These are phyloP conservation scores for Fusarium ramigenum DNA, from an alignment of 2,329 filamentous ascomycete species.

Conservation along the genomic window DNA sequence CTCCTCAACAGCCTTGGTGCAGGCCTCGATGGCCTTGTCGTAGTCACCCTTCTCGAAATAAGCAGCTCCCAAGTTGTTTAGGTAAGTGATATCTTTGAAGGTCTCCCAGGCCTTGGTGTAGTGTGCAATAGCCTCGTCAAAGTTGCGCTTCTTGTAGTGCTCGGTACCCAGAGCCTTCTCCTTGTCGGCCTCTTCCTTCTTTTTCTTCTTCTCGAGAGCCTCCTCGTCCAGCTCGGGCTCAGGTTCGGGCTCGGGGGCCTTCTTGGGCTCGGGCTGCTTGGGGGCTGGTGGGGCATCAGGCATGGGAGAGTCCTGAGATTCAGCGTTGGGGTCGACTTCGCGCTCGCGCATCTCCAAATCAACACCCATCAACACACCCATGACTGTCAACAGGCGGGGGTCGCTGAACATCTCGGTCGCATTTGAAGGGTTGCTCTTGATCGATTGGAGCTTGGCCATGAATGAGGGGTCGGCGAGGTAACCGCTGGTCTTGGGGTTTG, in stretches of 20 bases:
- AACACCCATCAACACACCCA: constrained; percentile 92
- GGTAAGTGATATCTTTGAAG: constrained; percentile 95
- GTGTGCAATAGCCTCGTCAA: constrained; percentile 92
- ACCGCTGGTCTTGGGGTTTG: constrained; percentile 89
- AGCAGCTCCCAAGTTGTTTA: constrained; percentile 95
- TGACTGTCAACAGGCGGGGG: constrained; percentile 90
- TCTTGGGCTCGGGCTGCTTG: constrained; percentile 60
- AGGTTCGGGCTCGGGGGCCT: constrained; percentile 66
- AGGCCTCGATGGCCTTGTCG: constrained; percentile 84
- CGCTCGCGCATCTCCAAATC: constrained; percentile 74
- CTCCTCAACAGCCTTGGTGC: constrained; percentile 88
- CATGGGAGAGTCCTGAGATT: constrained; percentile 74
- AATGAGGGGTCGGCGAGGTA: constrained; percentile 85
- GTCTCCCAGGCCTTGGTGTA: constrained; percentile 95
- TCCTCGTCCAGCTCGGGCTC: constrained; percentile 85
- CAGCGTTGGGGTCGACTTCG: constrained; percentile 47
- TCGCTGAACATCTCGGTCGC: constrained; percentile 86
- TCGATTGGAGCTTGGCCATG: constrained; percentile 86
- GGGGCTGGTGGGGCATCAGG: constrained; percentile 65
- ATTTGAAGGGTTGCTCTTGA: constrained; percentile 83
- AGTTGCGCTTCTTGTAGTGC: constrained; percentile 97
- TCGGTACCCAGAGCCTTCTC: constrained; percentile 95
- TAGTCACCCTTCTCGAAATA: constrained; percentile 97
- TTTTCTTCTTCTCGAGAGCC: constrained; percentile 82
- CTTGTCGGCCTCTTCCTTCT: constrained; percentile 91